Conservation (phyloP, 257 asterid genomes). For the Fraxinus quadrangulata region DNA sequence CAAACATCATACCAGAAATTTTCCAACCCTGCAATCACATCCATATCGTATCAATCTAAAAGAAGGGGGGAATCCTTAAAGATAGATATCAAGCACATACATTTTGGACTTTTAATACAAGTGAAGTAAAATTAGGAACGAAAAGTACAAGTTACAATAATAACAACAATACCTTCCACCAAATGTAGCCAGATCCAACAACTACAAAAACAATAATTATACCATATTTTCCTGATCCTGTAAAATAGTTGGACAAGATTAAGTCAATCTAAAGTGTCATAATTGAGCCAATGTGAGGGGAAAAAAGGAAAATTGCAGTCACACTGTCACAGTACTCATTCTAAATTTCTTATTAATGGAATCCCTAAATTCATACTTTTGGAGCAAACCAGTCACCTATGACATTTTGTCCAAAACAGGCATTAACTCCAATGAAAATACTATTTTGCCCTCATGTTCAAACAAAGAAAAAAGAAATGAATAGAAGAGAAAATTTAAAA, state of each 20-base stretch:
- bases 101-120: too few relatives aligned
- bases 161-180: slow-evolving; percentile 88
- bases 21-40: slow-evolving; percentile 77
- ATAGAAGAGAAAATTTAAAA: slow-evolving; percentile 1
- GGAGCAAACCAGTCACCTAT: neutral
- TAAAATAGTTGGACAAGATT: slow-evolving; percentile 24
- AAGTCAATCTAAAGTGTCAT: slow-evolving; percentile 13
- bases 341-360: neutral
- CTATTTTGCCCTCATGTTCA: neutral
- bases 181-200: slow-evolving; percentile 89
- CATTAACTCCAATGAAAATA: neutral
- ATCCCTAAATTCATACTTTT: neutral
- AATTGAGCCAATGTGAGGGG: neutral
- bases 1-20: slow-evolving; percentile 88
- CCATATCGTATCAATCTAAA: slow-evolving; percentile 15
- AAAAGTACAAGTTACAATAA: slow-evolving; percentile 10
- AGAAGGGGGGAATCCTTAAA: neutral
- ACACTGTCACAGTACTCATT: neutral
- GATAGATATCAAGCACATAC: too few relatives aligned
- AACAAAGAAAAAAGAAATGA: neutral
- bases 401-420: neutral
- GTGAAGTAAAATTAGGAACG: too few relatives aligned
- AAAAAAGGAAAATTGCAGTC: neutral
- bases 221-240: slow-evolving; percentile 80
- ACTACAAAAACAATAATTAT: slow-evolving; percentile 58